Evolutionary conservation across 371 early-diverging fungal species (phyloP).

Genomic region (Batrachochytrium dendrobatidis): DNA sequence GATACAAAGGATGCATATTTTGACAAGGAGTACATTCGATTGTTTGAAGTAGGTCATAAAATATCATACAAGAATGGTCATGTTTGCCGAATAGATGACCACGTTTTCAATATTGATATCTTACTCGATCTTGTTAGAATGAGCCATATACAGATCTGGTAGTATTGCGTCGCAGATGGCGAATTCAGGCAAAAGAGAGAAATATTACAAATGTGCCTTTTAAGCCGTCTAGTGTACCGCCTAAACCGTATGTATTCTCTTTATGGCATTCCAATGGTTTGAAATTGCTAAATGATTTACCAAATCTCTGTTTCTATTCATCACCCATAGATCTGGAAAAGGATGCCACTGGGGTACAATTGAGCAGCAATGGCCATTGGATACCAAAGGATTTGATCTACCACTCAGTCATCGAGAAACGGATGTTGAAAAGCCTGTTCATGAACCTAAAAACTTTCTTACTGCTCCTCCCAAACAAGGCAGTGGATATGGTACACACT

Average conservation of each 20-base stretch:
- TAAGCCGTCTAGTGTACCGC: constrained; percentile 36
- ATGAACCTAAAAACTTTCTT: constrained; percentile 29
- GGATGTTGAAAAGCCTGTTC: neutral
- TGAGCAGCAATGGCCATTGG: constrained; percentile 39
- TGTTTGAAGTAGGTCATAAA: constrained; percentile 38
- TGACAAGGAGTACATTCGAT: constrained; percentile 31
- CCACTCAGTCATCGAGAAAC: neutral
- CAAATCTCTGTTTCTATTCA: too few species aligned
- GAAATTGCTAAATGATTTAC: neutral
- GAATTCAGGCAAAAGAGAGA: constrained; percentile 33
- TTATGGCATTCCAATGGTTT: neutral
- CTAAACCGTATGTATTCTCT: constrained; percentile 32
- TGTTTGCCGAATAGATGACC: too few species aligned
- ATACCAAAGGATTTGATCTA: constrained; percentile 13
- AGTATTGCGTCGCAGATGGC: constrained; percentile 27
- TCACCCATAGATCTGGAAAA: constrained; percentile 26
- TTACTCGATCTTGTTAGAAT: too few species aligned
- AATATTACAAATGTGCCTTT: constrained; percentile 34
- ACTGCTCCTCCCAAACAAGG: constrained; percentile 39
- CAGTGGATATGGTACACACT: constrained; percentile 33
- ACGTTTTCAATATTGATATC: too few species aligned
- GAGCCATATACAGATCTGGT: constrained; percentile 41
- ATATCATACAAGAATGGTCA: too few species aligned
- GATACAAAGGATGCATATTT: constrained; percentile 37
- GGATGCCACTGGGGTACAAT: constrained; percentile 39